A percentile compares a stretch with the other conserved stretches of the same genome.
phyloP scores from a whole-genome alignment of 345 rosid genomes.

The Camelina sativa region DNA sequence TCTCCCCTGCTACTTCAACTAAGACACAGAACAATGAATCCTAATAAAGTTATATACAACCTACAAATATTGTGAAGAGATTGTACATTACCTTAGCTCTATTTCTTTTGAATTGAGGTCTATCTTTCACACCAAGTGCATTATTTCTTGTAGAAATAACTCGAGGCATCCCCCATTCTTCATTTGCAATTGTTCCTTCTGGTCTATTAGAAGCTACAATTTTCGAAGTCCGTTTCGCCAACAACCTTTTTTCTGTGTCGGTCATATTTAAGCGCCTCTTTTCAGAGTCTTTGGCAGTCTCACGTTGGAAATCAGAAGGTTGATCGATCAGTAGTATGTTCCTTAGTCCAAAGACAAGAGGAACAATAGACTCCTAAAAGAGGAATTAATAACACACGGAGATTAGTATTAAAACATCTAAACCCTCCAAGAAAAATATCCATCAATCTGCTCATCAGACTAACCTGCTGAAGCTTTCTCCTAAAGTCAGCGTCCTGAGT shows the following conservation, averaged over 20 bases:
- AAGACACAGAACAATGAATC: neutral
- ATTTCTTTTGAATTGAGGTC: slow-evolving; percentile 79
- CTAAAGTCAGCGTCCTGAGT: slow-evolving; percentile 79
- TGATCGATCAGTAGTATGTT: slow-evolving; percentile 76
- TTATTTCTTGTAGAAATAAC: slow-evolving; percentile 41
- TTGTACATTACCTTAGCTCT: slow-evolving; percentile 62
- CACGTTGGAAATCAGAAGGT: slow-evolving; percentile 76
- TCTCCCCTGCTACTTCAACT: slow-evolving; percentile 4
- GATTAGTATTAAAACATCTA: neutral
- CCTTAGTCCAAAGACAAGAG: slow-evolving; percentile 75
- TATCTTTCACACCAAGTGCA: slow-evolving; percentile 57
- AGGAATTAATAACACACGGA: neutral
- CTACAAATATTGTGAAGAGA: neutral
- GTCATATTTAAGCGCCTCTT: slow-evolving; percentile 61
- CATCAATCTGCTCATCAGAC: slow-evolving; percentile 11
- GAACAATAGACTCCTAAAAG: slow-evolving; percentile 77
- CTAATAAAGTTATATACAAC: neutral
- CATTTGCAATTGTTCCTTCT: slow-evolving; percentile 46
- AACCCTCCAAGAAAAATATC: neutral
- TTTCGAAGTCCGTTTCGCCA: slow-evolving; percentile 51
- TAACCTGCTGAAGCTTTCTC: slow-evolving; percentile 69
- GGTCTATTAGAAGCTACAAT: slow-evolving; percentile 39
- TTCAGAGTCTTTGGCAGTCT: slow-evolving; percentile 64
- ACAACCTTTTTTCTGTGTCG: slow-evolving; percentile 50
- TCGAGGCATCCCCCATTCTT: slow-evolving; percentile 41